These are phyloP conservation scores for Helenozyma baotianmanensis DNA, from an alignment of 805 yeast genomes.

Conservation along the genomic window DNA sequence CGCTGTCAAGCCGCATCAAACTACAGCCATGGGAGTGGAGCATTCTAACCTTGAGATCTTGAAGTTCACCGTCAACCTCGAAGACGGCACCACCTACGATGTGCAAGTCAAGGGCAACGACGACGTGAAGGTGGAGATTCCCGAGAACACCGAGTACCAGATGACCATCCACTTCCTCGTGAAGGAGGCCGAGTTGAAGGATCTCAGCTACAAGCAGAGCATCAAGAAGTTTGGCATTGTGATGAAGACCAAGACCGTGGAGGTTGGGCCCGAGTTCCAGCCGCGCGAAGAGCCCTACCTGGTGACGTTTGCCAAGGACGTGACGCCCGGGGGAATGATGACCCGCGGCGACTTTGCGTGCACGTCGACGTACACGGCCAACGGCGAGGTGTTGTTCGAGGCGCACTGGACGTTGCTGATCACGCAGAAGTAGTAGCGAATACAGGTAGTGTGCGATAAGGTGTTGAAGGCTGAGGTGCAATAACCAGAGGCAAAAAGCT, in stretches of 20 bases:
- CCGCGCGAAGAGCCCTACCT: conserved; percentile 32
- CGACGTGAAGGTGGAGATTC: conserved; percentile 26
- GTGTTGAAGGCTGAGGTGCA: too few species aligned
- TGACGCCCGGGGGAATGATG: conserved; percentile 37
- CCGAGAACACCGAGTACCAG: conserved; percentile 33
- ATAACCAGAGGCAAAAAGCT: too few species aligned
- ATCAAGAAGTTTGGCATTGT: conserved; percentile 33
- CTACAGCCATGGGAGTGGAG: conserved; percentile 7
- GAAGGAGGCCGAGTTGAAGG: conserved; percentile 21
- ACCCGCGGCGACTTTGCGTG: conserved; percentile 32
- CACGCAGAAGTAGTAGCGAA: conserved; percentile 19
- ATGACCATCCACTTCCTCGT: conserved; percentile 32
- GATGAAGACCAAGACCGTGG: conserved; percentile 24
- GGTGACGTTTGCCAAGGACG: conserved; percentile 28
- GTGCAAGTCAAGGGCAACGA: conserved; percentile 28
- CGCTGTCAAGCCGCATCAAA: too few species aligned
- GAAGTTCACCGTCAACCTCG: conserved; percentile 25
- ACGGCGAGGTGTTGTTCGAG: conserved; percentile 24
- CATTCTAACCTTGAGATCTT: conserved; percentile 33
- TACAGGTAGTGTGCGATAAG: too few species aligned
- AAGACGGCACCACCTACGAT: conserved; percentile 23
- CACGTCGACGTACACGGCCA: conserved; percentile 30
- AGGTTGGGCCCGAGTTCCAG: conserved; percentile 28
- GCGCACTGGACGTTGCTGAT: conserved; percentile 35
- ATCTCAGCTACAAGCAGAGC: conserved; percentile 32